Evolutionary conservation across 352 stramenopile genomes (phyloP), one percentile per base, ranked within the genome.

Genomic region (Thalassiosira livingstoniorum): DNA sequence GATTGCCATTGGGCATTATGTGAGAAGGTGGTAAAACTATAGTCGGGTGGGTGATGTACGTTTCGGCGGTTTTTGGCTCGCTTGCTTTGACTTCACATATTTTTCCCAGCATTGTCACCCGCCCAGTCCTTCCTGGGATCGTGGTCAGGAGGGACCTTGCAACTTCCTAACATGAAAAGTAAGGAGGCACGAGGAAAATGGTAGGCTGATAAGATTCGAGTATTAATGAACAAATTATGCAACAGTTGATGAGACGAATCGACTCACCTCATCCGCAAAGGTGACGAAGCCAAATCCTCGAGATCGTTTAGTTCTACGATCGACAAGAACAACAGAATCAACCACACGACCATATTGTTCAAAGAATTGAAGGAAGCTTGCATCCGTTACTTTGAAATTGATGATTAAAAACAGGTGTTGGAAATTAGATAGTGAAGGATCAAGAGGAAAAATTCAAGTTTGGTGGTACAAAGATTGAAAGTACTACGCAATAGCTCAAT

Each of bases 281-380:
- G 90, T 95, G 11, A 95, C 90, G 84, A 95, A 95, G 21, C 89
- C 91, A 84, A 95, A 95, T 42, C 92, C 90, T 32, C 92, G 62
- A 25, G 78, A 87, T 42, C 89, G 78, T 61, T 85, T 87, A 2
- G 89, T 92, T 27, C 74, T 77, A 62, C 90, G 85, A 76, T 95
- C 92, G 15, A 93, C 76, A 84, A 94, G 91, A 4, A 95, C 83
- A 63, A 94, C 87, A 10, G 89, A 89, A 87, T 95, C 92, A 27
- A 86, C 85, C 4, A 95, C 88, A 31, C 72, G 23, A 42, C 90
- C 92, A 73, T 89, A 95, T 86, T 93, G 73, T 70, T 89, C 61
- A 85, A 95, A 95, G 45, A 92, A 91, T 23, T 80, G 18, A 23
- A 85, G 66, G 73, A 95, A 92, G 55, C 82, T 70, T 39, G 80